Evolutionary conservation across 176 grass and related monocot species (phyloP).

Genomic region (Zoysia japonica): DNA sequence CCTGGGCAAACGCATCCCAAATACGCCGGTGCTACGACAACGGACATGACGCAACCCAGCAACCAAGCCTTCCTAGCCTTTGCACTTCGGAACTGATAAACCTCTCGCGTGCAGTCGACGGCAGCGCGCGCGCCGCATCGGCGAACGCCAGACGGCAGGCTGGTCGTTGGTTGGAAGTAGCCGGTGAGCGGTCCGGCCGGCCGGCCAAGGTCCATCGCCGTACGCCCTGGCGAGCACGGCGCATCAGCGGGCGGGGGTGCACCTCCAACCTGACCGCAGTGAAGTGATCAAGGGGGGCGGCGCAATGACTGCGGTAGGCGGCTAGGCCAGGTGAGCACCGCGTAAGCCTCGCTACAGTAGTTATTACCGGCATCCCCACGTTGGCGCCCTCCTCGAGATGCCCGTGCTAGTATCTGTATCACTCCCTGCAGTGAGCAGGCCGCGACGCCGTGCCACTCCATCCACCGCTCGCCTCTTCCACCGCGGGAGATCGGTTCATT

Average conservation of each 20-base stretch:
- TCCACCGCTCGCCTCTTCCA: background rate
- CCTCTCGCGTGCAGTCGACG: background rate
- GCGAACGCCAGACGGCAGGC: too few relatives aligned
- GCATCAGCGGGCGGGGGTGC: background rate
- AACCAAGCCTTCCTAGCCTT: too few relatives aligned
- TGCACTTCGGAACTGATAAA: background rate
- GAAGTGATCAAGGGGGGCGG: slow-evolving; percentile 10
- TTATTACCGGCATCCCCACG: slow-evolving; percentile 16
- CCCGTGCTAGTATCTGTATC: background rate
- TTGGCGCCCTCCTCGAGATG: slow-evolving; percentile 42
- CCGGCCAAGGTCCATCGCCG: slow-evolving; percentile 6
- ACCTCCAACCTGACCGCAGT: background rate
- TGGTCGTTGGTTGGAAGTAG: background rate
- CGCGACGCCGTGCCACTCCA: background rate
- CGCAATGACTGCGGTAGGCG: slow-evolving; percentile 2
- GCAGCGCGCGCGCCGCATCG: background rate
- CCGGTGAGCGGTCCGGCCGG: background rate
- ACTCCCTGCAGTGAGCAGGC: background rate
- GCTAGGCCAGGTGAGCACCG: background rate
- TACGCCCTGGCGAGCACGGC: slow-evolving; percentile 13
- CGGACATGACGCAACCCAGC: too few relatives aligned
- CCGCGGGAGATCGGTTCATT: slow-evolving; percentile 27
- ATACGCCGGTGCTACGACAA: background rate
- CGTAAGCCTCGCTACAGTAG: background rate
- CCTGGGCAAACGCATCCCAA: too few relatives aligned